These are phyloP conservation scores for Pisolithus sp. DNA, from an alignment of 768 basidiomycete species.

Conservation along the genomic window DNA sequence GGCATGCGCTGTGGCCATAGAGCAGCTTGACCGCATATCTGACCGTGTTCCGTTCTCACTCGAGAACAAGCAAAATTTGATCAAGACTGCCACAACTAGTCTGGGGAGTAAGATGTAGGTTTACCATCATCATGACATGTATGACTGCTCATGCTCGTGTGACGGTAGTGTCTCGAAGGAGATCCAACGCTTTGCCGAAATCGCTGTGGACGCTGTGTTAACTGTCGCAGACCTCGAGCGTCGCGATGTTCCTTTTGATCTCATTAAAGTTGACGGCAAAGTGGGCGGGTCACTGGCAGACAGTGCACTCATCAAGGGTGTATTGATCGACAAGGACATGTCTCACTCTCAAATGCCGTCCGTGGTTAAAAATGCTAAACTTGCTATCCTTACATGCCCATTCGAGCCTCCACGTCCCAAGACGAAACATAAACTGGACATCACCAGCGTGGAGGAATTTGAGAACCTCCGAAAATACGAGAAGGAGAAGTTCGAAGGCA, in stretches of 20 bases:
- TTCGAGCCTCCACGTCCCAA: slow-evolving; percentile 99
- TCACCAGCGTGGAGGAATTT: slow-evolving; percentile 94
- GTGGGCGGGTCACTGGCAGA: slow-evolving; percentile 96
- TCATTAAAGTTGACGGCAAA: slow-evolving; percentile 99
- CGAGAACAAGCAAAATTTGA: slow-evolving; percentile 76
- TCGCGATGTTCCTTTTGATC: slow-evolving; percentile 91
- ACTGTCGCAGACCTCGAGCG: slow-evolving; percentile 93
- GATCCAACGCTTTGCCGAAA: slow-evolving; percentile 90
- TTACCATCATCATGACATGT: not conserved
- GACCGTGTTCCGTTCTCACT: slow-evolving; percentile 84
- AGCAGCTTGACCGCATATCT: slow-evolving; percentile 84
- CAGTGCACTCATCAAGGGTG: slow-evolving; percentile 91
- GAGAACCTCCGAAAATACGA: slow-evolving; percentile 93
- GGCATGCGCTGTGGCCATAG: slow-evolving; percentile 85
- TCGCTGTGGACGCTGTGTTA: slow-evolving; percentile 95
- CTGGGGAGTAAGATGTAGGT: slow-evolving; percentile 94
- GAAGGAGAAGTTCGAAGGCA: slow-evolving; percentile 91
- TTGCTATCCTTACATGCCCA: slow-evolving; percentile 97
- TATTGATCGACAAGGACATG: slow-evolving; percentile 99
- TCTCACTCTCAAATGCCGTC: slow-evolving; percentile 98
- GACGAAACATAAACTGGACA: slow-evolving; percentile 98
- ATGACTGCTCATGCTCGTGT: slow-evolving; percentile 10
- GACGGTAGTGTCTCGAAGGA: slow-evolving; percentile 87
- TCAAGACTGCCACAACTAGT: slow-evolving; percentile 94
- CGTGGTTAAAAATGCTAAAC: slow-evolving; percentile 76